phyloP scores from a whole-genome alignment of 306 rosid genomes.

The Malus sylvestris region DNA sequence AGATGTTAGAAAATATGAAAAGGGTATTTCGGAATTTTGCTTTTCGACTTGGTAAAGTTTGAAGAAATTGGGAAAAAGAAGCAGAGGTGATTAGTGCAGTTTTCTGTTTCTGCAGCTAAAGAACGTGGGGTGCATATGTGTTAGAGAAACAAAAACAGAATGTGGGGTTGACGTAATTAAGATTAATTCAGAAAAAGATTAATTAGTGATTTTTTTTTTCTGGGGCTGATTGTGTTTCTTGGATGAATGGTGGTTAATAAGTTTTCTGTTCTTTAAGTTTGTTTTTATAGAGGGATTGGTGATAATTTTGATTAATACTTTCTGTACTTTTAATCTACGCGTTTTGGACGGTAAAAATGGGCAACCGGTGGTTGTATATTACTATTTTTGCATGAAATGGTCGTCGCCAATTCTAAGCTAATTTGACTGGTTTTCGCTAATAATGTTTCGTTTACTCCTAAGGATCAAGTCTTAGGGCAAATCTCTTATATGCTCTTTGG shows the following conservation, averaged over 20 bases:
- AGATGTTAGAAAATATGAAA: neutral
- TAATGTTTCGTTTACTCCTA: too few species aligned
- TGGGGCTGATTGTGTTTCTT: neutral
- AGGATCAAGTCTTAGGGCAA: too few species aligned
- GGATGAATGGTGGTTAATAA: neutral
- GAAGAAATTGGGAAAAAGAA: neutral
- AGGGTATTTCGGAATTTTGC: neutral
- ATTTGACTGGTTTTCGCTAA: neutral
- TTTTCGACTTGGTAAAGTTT: neutral
- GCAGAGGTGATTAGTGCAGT: neutral
- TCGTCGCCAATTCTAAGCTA: neutral
- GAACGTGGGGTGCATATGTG: conserved; percentile 11
- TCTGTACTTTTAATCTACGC: neutral
- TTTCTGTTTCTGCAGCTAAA: conserved; percentile 1
- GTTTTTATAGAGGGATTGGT: neutral
- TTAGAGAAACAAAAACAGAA: neutral
- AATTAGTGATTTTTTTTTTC: neutral
- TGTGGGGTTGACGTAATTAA: neutral
- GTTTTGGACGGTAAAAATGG: neutral
- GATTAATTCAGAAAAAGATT: neutral
- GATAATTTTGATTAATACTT: neutral
- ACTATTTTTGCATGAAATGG: neutral
- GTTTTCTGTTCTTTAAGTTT: neutral
- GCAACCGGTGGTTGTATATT: neutral
- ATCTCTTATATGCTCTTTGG: too few species aligned